Evolutionary conservation across 1,284 basidiomycete species (phyloP).

Genomic region (Ganoderma leucocontextum): DNA sequence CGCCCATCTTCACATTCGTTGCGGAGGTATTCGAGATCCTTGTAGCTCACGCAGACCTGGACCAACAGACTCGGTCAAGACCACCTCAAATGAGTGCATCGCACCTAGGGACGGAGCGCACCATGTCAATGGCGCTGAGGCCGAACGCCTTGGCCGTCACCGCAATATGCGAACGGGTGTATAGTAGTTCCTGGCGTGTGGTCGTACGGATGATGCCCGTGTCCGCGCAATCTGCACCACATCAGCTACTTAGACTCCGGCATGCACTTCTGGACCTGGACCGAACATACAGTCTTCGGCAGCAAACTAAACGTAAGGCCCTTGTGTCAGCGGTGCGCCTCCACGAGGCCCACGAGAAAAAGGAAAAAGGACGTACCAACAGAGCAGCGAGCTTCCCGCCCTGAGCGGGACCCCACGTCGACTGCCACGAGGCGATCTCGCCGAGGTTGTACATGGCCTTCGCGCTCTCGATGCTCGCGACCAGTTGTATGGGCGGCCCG

Average conservation of each 20-base stretch:
- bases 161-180: constrained; percentile 87
- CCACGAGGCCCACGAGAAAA: no score
- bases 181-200: constrained; percentile 81
- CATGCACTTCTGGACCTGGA: no score
- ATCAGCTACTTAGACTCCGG: not conserved
- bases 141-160: constrained; percentile 87
- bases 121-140: constrained; percentile 91
- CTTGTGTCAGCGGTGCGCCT: not conserved
- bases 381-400: constrained; percentile 65
- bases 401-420: constrained; percentile 47
- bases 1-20: constrained; percentile 85
- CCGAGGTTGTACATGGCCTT: constrained; percentile 66
- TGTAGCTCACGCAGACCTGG: constrained; percentile 92
- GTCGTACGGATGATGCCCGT: constrained; percentile 85
- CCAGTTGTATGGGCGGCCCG: constrained; percentile 58
- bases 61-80: not conserved
- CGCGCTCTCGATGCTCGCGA: constrained; percentile 87
- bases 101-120: constrained; percentile 37
- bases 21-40: constrained; percentile 72
- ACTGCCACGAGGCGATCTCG: constrained; percentile 71
- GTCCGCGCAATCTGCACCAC: constrained; percentile 79
- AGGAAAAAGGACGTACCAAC: constrained; percentile 54
- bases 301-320: constrained; percentile 67
- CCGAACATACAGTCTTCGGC: constrained; percentile 83
- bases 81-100: not conserved